These are phyloP conservation scores for Tuber calosporum DNA, from an alignment of 495 filamentous ascomycete species.

Conservation along the genomic window DNA sequence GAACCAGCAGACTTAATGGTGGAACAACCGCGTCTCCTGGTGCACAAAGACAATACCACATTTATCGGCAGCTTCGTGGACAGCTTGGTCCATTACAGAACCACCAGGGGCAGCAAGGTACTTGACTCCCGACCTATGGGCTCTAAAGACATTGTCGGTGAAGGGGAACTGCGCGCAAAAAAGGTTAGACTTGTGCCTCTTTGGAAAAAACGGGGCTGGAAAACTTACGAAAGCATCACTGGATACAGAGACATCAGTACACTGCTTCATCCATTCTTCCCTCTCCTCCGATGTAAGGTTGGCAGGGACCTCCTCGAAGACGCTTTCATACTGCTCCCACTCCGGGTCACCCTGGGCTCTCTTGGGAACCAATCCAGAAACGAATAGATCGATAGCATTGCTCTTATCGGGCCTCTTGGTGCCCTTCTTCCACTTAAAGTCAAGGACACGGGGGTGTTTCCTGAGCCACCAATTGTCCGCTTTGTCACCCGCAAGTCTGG, in stretches of 20 bases:
- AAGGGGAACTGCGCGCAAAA: slow-evolving; percentile 72
- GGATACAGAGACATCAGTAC: slow-evolving; percentile 74
- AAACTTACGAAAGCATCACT: slow-evolving; percentile 86
- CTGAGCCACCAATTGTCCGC: slow-evolving; percentile 99
- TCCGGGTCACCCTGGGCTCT: slow-evolving; percentile 55
- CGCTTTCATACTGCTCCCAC: slow-evolving; percentile 72
- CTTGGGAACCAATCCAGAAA: slow-evolving; percentile 77
- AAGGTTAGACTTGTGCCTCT: background rate
- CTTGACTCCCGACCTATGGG: slow-evolving; percentile 78
- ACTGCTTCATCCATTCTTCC: slow-evolving; percentile 69
- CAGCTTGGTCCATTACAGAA: slow-evolving; percentile 83
- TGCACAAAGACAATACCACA: slow-evolving; percentile 85
- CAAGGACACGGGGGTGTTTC: slow-evolving; percentile 79
- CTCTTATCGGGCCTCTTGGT: slow-evolving; percentile 93
- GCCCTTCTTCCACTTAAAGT: slow-evolving; percentile 92
- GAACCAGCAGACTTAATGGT: slow-evolving; percentile 45
- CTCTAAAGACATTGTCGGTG: slow-evolving; percentile 92
- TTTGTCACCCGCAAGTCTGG: slow-evolving; percentile 95
- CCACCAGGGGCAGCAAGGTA: slow-evolving; percentile 90
- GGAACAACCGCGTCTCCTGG: slow-evolving; percentile 80
- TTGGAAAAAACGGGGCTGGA: background rate
- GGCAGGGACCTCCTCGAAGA: slow-evolving; percentile 85
- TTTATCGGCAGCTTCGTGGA: slow-evolving; percentile 89
- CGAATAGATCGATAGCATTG: slow-evolving; percentile 93
- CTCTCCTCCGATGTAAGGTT: slow-evolving; percentile 79